Base-by-base conservation (phyloP, 176 grass and related monocot species). In the Musa beccarii region DNA sequence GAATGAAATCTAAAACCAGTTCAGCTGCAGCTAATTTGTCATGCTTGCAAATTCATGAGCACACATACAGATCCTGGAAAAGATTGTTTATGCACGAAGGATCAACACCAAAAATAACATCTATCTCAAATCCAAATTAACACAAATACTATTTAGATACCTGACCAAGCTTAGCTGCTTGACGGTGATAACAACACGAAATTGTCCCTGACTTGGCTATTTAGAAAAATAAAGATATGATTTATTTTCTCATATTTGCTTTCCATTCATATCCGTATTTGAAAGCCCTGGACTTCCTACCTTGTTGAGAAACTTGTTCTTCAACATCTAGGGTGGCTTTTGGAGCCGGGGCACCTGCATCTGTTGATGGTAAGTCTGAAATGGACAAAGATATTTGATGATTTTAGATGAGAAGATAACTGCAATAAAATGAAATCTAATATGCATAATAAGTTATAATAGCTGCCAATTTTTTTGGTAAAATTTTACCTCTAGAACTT, bases 261-360 rank as follows among this genome's bases (percentile, higher is more conserved):
- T 13, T 62, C 0, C 20, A 19, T 62, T 21, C 20, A 15, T 62
- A 62, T 62, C 57, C 9, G 1, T 19, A 21, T 7, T n/a, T 62
- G 1, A 1, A 62, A 17, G 4, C 34, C 6, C 34, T 43, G 34
- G 34, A 66, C 21, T 28, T 66, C 1, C 63, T 71, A 52, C 68
- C 68, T 71, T 52, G 43, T 51, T 49, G 16, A 71, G 68, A 9
- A 10, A 50, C 68, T 17, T 70, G 68, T 71, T 71, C 49, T 51
- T 21, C 49, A 51, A 49, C 43, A 20, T 9, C 15, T 9, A 10
- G 49, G 15, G 68, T 49, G 2, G 50, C 10, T 71, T 22, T 49
- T 19, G 34, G 25, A 2, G 19, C 29, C 16, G 14, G 9, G 49
- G 68, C 68, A 51, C 19, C 15, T 71, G 68, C n/a, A 8, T 52